Evolutionary conservation across 2,329 filamentous ascomycete genomes (phyloP).

Genomic region (Aureobasidium sp.): DNA sequence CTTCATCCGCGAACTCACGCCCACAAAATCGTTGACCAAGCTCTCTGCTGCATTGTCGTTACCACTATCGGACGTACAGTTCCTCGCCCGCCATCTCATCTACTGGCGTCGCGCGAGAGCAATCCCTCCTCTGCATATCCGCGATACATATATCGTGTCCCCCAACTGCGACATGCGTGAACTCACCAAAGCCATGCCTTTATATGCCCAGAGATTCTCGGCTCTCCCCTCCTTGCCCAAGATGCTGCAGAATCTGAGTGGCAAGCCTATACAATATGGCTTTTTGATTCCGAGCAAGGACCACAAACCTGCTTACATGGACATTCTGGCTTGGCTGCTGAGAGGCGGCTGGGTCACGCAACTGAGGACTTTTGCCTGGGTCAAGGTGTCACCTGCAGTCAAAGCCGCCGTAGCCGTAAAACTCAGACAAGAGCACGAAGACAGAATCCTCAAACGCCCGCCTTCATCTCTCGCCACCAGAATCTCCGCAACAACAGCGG

Average conservation of each 20-base stretch:
- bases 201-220: constrained; percentile 74
- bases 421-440: constrained; percentile 11
- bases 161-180: constrained; percentile 76
- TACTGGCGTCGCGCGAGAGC: constrained; percentile 92
- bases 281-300: constrained; percentile 78
- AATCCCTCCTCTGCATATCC: constrained; percentile 80
- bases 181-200: constrained; percentile 59
- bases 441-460: neutral
- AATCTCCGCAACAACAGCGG: neutral
- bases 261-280: constrained; percentile 74
- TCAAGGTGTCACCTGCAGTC: constrained; percentile 34
- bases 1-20: constrained; percentile 53
- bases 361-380: constrained; percentile 82
- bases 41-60: constrained; percentile 66
- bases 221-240: constrained; percentile 75
- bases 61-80: constrained; percentile 71
- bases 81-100: constrained; percentile 86
- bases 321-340: constrained; percentile 89
- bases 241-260: constrained; percentile 78
- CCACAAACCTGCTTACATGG: constrained; percentile 79
- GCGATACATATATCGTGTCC: constrained; percentile 86
- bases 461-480: neutral
- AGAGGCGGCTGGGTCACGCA: constrained; percentile 91
- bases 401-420: constrained; percentile 13
- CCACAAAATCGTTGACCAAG: constrained; percentile 63